A percentile compares a stretch with the other conserved stretches of the same genome.
Conservation (phyloP, 352 stramenopile genomes). For the Phytopythium chamaehyphon region DNA sequence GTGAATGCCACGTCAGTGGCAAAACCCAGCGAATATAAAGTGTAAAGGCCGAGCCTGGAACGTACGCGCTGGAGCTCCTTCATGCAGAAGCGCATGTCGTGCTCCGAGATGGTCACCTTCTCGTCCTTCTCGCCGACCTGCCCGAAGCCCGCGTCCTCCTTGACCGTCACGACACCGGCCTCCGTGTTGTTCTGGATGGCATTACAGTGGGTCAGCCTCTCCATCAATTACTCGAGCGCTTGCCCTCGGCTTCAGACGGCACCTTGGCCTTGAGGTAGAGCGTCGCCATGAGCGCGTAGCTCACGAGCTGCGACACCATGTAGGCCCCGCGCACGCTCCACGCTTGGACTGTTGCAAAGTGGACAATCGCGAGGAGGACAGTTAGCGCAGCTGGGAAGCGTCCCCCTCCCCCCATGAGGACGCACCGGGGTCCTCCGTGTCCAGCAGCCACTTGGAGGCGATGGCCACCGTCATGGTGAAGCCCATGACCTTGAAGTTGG, state of each 20-base stretch:
- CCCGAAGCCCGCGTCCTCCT: constrained; percentile 77
- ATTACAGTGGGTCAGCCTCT: constrained; percentile 1
- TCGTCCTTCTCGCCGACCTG: constrained; percentile 68
- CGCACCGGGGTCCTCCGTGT: constrained; percentile 55
- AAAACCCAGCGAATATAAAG: neutral
- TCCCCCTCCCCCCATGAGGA: constrained; percentile 2
- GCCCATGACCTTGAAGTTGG: constrained; percentile 79
- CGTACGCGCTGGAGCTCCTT: constrained; percentile 74
- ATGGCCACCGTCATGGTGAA: constrained; percentile 61
- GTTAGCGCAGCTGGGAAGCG: neutral
- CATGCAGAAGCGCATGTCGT: constrained; percentile 65
- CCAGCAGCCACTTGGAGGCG: constrained; percentile 59
- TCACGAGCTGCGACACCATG: constrained; percentile 59
- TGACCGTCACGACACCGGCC: constrained; percentile 58
- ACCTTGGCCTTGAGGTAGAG: constrained; percentile 66
- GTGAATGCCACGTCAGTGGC: too few relatives aligned
- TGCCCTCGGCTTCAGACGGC: too few relatives aligned
- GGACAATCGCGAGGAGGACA: constrained; percentile 3
- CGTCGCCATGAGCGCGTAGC: constrained; percentile 50
- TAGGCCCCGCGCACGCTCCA: constrained; percentile 51
- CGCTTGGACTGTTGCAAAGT: constrained; percentile 41
- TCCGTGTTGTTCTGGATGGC: constrained; percentile 70
- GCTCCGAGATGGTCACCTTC: constrained; percentile 80
- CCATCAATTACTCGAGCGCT: too few relatives aligned
- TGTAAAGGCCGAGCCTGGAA: constrained; percentile 1